Percentiles rank a stretch among this genome's conserved stretches.
phyloP scores from a whole-genome alignment of 164 flowering plant genomes.

The Dillenia suffruticosa region DNA sequence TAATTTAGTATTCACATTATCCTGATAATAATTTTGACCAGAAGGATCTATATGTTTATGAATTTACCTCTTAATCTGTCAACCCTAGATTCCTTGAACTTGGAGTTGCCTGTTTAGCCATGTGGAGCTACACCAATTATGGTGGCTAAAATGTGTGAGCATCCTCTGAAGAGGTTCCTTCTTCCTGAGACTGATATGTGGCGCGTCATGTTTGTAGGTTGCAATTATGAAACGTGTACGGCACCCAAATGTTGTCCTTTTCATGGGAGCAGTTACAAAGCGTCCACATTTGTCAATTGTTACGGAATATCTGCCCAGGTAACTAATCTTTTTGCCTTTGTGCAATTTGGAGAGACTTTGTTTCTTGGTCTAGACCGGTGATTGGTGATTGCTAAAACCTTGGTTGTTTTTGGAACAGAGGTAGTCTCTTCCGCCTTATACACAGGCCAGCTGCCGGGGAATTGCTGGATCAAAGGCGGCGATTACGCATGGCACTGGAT shows the following conservation, averaged over 20 bases:
- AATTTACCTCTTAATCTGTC: too few relatives aligned
- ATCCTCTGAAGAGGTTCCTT: too few relatives aligned
- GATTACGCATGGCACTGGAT: constrained; percentile 92
- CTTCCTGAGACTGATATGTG: too few relatives aligned
- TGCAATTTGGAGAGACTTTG: background rate
- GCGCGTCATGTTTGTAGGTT: constrained; percentile 40
- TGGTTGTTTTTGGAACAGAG: constrained; percentile 43
- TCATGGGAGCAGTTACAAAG: constrained; percentile 98
- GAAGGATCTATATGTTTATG: too few relatives aligned
- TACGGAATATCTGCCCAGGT: constrained; percentile 94
- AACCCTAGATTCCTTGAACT: too few relatives aligned
- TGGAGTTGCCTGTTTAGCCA: too few relatives aligned
- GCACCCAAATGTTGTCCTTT: constrained; percentile 96
- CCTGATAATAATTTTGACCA: too few relatives aligned
- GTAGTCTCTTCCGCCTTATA: constrained; percentile 82
- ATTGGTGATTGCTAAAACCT: background rate
- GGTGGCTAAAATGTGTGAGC: too few relatives aligned
- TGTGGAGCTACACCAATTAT: too few relatives aligned
- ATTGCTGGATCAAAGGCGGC: constrained; percentile 66
- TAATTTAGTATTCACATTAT: too few relatives aligned
- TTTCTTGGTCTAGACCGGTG: background rate
- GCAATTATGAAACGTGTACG: constrained; percentile 96
- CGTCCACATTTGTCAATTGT: constrained; percentile 90
- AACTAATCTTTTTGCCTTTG: constrained; percentile 4
- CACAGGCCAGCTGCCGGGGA: constrained; percentile 80